Percentiles rank a stretch among this genome's conserved stretches.
phyloP scores from a whole-genome alignment of 2,329 filamentous ascomycete genomes.

The Ophiostoma tasmaniense region DNA sequence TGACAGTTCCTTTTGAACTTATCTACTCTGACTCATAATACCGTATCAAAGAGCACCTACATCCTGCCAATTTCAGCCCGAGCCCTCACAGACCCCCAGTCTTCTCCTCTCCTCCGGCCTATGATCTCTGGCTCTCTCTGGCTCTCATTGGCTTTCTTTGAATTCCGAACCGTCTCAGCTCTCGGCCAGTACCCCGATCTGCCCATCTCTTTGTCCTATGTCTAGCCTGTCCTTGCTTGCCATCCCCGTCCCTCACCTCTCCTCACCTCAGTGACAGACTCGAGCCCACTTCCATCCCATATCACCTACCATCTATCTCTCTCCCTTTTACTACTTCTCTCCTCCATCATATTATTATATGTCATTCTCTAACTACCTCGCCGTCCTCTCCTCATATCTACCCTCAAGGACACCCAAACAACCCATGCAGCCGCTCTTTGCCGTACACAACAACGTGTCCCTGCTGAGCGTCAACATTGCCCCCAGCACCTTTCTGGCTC shows the following conservation, averaged over 20 bases:
- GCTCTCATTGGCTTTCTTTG: no score
- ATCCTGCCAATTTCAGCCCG: neutral
- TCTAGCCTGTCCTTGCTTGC: neutral
- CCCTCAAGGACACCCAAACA: neutral
- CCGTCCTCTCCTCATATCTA: conserved; percentile 2
- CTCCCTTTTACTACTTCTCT: neutral
- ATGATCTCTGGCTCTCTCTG: neutral
- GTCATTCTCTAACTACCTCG: neutral
- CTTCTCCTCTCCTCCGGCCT: neutral
- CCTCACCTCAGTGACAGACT: conserved; percentile 4
- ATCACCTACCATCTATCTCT: neutral
- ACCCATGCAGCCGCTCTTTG: conserved; percentile 49
- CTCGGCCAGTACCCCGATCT: neutral
- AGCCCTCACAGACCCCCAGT: neutral
- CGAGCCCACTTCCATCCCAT: neutral
- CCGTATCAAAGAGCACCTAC: neutral
- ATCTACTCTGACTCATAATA: neutral
- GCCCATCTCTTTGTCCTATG: neutral
- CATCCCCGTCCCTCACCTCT: neutral
- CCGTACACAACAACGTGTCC: conserved; percentile 53
- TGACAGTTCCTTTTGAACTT: neutral
- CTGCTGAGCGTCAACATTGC: conserved; percentile 51
- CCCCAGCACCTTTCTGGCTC: conserved; percentile 48
- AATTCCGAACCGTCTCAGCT: neutral
- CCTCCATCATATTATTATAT: neutral